Evolutionary conservation across 1,284 basidiomycete genomes (phyloP).

Genomic region (Cutaneotrichosporon cavernicola): DNA sequence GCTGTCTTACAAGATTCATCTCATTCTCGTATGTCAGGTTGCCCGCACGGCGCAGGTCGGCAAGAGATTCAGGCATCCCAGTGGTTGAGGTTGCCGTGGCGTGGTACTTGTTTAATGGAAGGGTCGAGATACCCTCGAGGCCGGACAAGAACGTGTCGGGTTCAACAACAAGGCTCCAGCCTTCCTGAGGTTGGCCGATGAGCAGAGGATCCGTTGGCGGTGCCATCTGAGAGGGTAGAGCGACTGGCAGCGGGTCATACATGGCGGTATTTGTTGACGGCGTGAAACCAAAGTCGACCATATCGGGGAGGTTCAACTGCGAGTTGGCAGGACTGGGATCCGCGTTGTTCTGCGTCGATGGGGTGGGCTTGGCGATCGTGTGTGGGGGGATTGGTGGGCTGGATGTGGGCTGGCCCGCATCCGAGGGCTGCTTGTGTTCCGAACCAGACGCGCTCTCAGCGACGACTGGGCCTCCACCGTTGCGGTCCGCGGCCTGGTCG

Average conservation of each 20-base stretch:
- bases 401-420: neutral
- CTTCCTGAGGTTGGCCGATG: neutral
- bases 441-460: neutral
- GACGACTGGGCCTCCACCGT: neutral
- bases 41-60: slow-evolving; percentile 1
- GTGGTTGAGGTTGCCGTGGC: slow-evolving; percentile 10
- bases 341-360: neutral
- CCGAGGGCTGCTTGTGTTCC: neutral
- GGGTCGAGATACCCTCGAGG: slow-evolving; percentile 22
- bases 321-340: slow-evolving; percentile 5
- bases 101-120: slow-evolving; percentile 20
- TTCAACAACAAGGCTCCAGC: slow-evolving; percentile 21
- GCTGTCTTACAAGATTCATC: slow-evolving; percentile 12
- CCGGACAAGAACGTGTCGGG: slow-evolving; percentile 22
- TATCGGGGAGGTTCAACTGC: slow-evolving; percentile 4
- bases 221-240: slow-evolving; percentile 1
- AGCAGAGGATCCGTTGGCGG: slow-evolving; percentile 6
- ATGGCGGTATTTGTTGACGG: neutral
- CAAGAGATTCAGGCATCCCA: slow-evolving; percentile 7
- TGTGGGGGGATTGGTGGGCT: neutral
- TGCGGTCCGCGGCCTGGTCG: neutral
- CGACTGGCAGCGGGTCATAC: neutral
- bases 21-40: slow-evolving; percentile 11
- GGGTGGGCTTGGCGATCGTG: neutral
- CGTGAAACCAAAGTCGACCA: neutral